phyloP scores from a whole-genome alignment of 257 asterid genomes.

The Scutellaria galericulata region DNA sequence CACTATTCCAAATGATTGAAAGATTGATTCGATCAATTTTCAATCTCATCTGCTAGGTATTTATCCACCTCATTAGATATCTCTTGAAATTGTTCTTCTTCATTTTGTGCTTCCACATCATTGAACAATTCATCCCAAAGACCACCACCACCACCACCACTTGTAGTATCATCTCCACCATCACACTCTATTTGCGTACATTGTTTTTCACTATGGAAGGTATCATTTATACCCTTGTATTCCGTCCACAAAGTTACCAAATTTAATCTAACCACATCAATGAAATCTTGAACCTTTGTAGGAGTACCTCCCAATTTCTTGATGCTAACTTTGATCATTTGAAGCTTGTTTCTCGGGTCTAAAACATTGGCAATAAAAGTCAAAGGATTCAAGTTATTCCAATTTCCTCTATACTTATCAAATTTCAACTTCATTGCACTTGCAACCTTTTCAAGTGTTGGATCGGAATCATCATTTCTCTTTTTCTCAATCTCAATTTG shows the following conservation, averaged over 20 bases:
- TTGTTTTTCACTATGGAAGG: neutral
- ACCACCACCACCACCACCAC: neutral
- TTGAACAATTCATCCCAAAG: conserved; percentile 23
- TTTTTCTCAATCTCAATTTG: neutral
- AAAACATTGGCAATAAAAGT: conserved; percentile 6
- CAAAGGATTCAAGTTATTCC: neutral
- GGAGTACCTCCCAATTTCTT: neutral
- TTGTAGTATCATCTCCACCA: neutral
- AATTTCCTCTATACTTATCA: neutral
- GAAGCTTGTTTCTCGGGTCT: conserved; percentile 17
- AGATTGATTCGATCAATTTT: too few relatives aligned
- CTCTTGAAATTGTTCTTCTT: neutral
- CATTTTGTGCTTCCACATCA: conserved; percentile 13
- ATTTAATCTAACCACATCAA: neutral
- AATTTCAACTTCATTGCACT: neutral
- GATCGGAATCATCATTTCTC: neutral
- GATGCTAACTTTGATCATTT: conserved; percentile 12
- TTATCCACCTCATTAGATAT: too few relatives aligned
- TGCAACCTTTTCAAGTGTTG: neutral
- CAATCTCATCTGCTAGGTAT: too few relatives aligned
- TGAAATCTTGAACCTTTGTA: neutral
- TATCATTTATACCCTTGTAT: neutral
- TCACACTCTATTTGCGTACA: neutral
- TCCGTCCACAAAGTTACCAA: conserved; percentile 2
- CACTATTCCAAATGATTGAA: too few relatives aligned